Evolutionary conservation across 1,284 basidiomycete genomes (phyloP), one percentile per base, ranked within the genome.

Genomic region (Moniliella sp.): DNA sequence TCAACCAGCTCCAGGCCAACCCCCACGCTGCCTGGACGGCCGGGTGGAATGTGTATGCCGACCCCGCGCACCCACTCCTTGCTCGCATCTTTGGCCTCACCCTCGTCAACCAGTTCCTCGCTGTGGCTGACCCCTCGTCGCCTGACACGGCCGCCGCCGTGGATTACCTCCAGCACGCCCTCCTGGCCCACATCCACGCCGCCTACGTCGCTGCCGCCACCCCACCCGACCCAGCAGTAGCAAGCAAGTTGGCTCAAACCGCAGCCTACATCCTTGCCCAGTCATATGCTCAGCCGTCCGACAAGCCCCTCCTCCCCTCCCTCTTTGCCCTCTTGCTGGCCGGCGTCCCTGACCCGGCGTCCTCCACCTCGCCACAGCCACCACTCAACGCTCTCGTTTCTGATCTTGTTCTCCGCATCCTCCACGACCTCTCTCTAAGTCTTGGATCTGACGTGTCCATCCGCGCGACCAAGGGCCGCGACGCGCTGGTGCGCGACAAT

Each of bases 211-310:
- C 14, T 32, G 13, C 25, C 23, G 15, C 10, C 3, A 3, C 18
- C 5, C 18, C 12, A n/a, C 15, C 18, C 7, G 8, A 15, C 21
- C 10, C 44, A 82, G 81, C 77, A 63, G 64, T 91, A 37, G 75
- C 84, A 56, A 99, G 99, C 69, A 97, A 97, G 64, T 80, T 94
- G 61, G 82, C 84, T 11, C 86, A 93, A 65, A 88, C 84, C n/a
- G 68, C 94, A 29, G 78, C 88, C 0, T 71, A 93, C 36, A 75
- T 97, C 61, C 88, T 97, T 65, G 70, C 94, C 31, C 76, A 77
- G 65, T 76, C 78, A 10, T 91, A 91, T 64, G 71, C 27, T 80
- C 82, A 67, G 78, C 83, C 66, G 62, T 68, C 44, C 72, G 80
- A 60, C 63, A 84, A 37, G 77, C 83, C 61, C 63, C 71, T 35